Percentiles rank a stretch among this genome's conserved stretches.
phyloP scores from a whole-genome alignment of 768 basidiomycete species.

The Pisolithus sp. region DNA sequence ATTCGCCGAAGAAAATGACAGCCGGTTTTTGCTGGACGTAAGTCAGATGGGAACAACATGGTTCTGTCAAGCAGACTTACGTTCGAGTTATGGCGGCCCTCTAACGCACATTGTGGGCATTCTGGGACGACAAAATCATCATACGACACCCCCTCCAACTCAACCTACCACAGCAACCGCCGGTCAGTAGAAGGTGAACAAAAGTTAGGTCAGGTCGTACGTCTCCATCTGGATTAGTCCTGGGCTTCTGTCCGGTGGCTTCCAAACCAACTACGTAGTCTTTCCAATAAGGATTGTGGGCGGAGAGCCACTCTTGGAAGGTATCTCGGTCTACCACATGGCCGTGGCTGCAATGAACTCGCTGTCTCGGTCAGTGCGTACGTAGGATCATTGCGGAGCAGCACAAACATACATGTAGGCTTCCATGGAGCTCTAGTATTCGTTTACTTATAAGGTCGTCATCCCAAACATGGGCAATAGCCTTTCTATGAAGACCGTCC shows the following conservation, averaged over 20 bases:
- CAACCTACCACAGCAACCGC: constrained; percentile 50
- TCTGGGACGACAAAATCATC: constrained; percentile 73
- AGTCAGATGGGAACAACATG: background rate
- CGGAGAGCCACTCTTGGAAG: constrained; percentile 72
- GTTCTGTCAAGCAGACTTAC: constrained; percentile 33
- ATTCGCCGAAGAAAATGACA: constrained; percentile 87
- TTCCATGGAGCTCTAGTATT: constrained; percentile 86
- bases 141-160: constrained; percentile 71
- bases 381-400: background rate
- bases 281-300: constrained; percentile 75
- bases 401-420: constrained; percentile 56
- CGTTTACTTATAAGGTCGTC: constrained; percentile 29
- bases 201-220: constrained; percentile 35
- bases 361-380: constrained; percentile 34
- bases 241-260: constrained; percentile 47
- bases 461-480: constrained; percentile 43
- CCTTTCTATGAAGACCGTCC: constrained; percentile 90
- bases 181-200: background rate
- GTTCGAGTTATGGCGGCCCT: constrained; percentile 51
- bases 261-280: constrained; percentile 60
- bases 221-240: constrained; percentile 93
- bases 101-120: constrained; percentile 60
- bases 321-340: constrained; percentile 59
- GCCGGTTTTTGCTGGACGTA: constrained; percentile 66
- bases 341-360: constrained; percentile 70